These are phyloP conservation scores for Phyllosticta citrichinensis DNA, from an alignment of 2,329 filamentous ascomycete genomes.

Conservation along the genomic window DNA sequence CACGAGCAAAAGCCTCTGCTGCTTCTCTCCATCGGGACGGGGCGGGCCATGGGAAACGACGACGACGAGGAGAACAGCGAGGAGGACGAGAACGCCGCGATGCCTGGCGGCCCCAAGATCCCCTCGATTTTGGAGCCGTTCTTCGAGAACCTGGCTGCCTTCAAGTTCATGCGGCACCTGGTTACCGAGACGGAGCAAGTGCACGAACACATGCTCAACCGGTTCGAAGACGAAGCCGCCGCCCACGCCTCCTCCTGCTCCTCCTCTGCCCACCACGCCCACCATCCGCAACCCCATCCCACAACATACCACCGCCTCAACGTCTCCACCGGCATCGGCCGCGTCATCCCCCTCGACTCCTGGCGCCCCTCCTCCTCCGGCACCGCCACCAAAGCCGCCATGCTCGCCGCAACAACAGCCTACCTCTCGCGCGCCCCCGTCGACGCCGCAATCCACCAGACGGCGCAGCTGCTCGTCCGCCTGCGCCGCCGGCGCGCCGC, in stretches of 20 bases:
- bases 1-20: slow-evolving; percentile 11
- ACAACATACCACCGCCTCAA: slow-evolving; percentile 12
- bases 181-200: slow-evolving; percentile 8
- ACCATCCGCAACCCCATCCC: no score
- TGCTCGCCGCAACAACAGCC: slow-evolving; percentile 1
- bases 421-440: neutral
- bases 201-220: slow-evolving; percentile 2
- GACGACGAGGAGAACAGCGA: neutral
- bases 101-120: neutral
- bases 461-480: neutral
- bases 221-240: neutral
- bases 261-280: neutral
- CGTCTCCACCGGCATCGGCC: slow-evolving; percentile 1
- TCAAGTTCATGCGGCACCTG: neutral
- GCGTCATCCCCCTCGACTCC: slow-evolving; percentile 11
- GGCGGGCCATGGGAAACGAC: slow-evolving; percentile 1
- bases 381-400: slow-evolving; percentile 6
- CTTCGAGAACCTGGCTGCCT: neutral
- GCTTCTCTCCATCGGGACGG: slow-evolving; percentile 14
- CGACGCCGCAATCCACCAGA: neutral
- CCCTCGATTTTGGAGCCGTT: neutral
- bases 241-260: neutral
- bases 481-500: slow-evolving; percentile 4
- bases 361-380: slow-evolving; percentile 10
- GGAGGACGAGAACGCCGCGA: neutral